Base-by-base conservation (phyloP, 2,329 filamentous ascomycete species). In the Aspergillus candidus region DNA sequence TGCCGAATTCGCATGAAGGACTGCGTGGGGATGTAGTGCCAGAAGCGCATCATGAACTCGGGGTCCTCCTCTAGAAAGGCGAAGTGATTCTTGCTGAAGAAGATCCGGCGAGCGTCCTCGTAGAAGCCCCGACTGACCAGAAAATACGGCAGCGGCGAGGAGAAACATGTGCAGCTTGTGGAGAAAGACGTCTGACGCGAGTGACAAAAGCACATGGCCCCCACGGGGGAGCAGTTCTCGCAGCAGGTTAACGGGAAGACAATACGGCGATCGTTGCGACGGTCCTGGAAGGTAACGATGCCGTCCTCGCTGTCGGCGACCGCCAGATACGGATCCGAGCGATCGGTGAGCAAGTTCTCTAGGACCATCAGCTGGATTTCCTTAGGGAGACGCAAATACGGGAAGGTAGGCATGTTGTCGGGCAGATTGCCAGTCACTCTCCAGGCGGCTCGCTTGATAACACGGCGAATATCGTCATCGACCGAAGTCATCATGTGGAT, bases 351-450 rank as follows among this genome's bases (percentile, higher is more conserved):
- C 7, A 53, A 32, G 15, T 48, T 17, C 13, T 57, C 49, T 11
- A 59, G 47, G 13, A 58, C 41, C 41, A 59, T 49, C n/a, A 53
- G 43, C 35, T 62, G 59, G 3, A 62, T 36, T 41, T 62, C 59
- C 32, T 54, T 54, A 7, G 59, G 59, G 7, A 62, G 51, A 17
- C 45, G 35, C 17, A 45, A 41, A 35, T 55, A 62, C 3, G 44
- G 49, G 38, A 61, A 62, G 1, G 47, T 13, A 11, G 40, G 37
- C n/a, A 31, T 43, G 4, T 13, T 22, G 6, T 41, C 17, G 11
- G 13, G 33, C 17, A 52, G 36, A 11, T 47, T 50, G 11, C 41
- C 40, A 7, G 52, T 56, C 40, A 56, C 29, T 15, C 50, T 43
- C 46, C 44, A 49, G 4, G 50, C 49, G 15, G 49, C 45, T 14